Conservation (phyloP, 768 basidiomycete genomes). For the Lentinula boryana region DNA sequence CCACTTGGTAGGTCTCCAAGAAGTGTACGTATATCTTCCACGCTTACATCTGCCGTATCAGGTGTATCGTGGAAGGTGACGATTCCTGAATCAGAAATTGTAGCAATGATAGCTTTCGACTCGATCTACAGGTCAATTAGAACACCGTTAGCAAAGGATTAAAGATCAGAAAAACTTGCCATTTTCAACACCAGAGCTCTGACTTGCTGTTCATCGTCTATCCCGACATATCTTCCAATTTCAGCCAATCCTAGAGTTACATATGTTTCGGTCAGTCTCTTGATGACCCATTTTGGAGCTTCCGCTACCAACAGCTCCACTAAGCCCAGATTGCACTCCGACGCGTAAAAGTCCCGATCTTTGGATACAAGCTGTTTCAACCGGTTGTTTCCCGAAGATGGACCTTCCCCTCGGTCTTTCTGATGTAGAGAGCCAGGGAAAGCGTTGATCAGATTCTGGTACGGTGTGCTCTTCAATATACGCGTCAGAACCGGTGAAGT, state of each 20-base stretch:
- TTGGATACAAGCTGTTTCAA: neutral
- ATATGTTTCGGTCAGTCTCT: constrained; percentile 78
- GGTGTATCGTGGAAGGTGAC: constrained; percentile 70
- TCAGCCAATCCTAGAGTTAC: constrained; percentile 70
- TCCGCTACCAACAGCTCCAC: constrained; percentile 59
- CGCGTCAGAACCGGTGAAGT: constrained; percentile 51
- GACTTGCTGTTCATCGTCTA: constrained; percentile 19
- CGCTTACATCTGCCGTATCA: constrained; percentile 40
- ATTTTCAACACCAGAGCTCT: constrained; percentile 57
- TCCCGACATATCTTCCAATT: constrained; percentile 46
- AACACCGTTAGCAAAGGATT: neutral
- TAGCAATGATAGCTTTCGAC: constrained; percentile 61
- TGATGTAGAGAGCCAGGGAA: constrained; percentile 54
- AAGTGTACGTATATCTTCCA: neutral
- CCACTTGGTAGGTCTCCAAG: neutral
- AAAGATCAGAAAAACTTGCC: constrained; percentile 36
- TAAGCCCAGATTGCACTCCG: constrained; percentile 75
- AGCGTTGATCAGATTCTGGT: constrained; percentile 53
- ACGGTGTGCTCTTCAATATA: constrained; percentile 62
- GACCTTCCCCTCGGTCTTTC: constrained; percentile 46
- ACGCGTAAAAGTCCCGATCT: neutral
- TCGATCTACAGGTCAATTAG: constrained; percentile 46
- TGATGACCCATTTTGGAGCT: constrained; percentile 73
- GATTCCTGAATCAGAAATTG: constrained; percentile 60
- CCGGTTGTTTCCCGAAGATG: constrained; percentile 28